These are phyloP conservation scores for Geotrichum siamense DNA, from an alignment of 1,139 yeast genomes.

Conservation along the genomic window DNA sequence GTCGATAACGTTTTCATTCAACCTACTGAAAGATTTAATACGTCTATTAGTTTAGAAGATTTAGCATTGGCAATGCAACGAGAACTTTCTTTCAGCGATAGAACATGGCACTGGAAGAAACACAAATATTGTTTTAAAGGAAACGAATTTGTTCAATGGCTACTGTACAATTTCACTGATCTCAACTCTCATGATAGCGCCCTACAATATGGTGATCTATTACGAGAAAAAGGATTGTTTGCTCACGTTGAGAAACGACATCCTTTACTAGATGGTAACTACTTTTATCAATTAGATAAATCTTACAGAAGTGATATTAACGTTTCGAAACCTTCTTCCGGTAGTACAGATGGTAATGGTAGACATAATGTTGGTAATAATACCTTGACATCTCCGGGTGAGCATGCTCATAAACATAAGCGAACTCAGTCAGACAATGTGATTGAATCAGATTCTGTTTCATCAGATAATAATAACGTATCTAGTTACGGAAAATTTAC, in stretches of 20 bases:
- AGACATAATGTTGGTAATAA: not conserved
- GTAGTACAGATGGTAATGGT: not conserved
- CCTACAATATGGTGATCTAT: conserved; percentile 61
- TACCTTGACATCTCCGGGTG: conserved; percentile 11
- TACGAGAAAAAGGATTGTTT: conserved; percentile 67
- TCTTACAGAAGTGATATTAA: conserved; percentile 38
- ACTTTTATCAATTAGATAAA: conserved; percentile 67
- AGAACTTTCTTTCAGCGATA: conserved; percentile 59
- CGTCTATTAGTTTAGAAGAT: conserved; percentile 38
- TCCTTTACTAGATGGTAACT: conserved; percentile 84
- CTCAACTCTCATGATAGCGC: conserved; percentile 80
- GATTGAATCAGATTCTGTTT: not conserved
- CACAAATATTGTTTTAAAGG: conserved; percentile 81
- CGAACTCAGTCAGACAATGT: conserved; percentile 3
- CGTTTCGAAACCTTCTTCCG: not conserved
- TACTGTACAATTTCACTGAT: conserved; percentile 69
- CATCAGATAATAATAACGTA: not conserved
- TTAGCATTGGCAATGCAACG: conserved; percentile 60
- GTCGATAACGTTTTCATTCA: conserved; percentile 35
- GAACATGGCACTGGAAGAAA: conserved; percentile 85
- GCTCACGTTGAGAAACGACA: conserved; percentile 78
- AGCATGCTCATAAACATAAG: conserved; percentile 2
- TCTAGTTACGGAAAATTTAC: not conserved
- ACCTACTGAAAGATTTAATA: conserved; percentile 34
- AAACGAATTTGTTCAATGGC: conserved; percentile 78